Percentiles rank a stretch among this genome's conserved stretches.
Conservation (phyloP, 1,139 yeast species). For the Eremothecium sinecaudum region DNA sequence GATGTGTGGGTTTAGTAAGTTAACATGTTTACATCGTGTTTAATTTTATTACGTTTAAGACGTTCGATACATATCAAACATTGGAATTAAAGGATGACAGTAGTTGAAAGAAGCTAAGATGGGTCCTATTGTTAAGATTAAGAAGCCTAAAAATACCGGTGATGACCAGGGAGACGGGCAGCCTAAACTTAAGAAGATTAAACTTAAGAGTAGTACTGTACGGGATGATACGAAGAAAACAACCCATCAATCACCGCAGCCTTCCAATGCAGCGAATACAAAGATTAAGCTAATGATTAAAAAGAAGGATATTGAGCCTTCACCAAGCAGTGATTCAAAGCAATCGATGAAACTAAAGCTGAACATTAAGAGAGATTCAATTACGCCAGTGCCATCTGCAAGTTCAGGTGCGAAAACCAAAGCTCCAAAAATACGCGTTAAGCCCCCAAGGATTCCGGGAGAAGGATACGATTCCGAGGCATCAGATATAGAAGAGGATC, state of each 20-base stretch:
- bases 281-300: conserved; percentile 31
- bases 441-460: conserved; percentile 79
- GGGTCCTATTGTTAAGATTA: conserved; percentile 25
- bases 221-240: not conserved
- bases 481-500: conserved; percentile 92
- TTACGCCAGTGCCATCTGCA: conserved; percentile 9
- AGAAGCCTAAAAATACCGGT: conserved; percentile 24
- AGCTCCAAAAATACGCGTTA: conserved; percentile 63
- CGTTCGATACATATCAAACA: too few relatives aligned
- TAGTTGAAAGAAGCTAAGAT: too few relatives aligned
- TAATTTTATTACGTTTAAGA: too few relatives aligned
- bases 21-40: too few relatives aligned
- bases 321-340: not conserved
- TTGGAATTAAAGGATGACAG: too few relatives aligned
- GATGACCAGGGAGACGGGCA: conserved; percentile 12
- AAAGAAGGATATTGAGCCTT: conserved; percentile 14
- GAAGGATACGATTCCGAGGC: conserved; percentile 98
- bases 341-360: conserved; percentile 23
- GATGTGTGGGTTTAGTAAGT: too few relatives aligned
- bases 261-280: conserved; percentile 16
- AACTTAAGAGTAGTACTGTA: conserved; percentile 19
- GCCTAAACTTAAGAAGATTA: conserved; percentile 21
- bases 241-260: conserved; percentile 7
- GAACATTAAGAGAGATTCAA: conserved; percentile 22
- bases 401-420: conserved; percentile 15